Evolutionary conservation across 345 rosid genomes (phyloP), one percentile per base, ranked within the genome.

Genomic region (Clarkia xantiana): DNA sequence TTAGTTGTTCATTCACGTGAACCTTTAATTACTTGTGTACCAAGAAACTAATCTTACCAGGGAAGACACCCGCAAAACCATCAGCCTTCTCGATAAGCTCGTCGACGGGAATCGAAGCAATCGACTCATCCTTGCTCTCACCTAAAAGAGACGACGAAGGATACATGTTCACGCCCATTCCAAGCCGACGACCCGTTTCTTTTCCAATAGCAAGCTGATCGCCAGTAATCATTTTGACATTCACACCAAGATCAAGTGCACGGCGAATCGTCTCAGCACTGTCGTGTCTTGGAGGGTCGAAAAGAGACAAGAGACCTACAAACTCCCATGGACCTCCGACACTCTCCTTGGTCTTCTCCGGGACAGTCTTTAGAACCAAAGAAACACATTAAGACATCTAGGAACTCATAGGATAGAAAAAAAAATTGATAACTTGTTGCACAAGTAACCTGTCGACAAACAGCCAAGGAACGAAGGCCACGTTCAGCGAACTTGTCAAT

Each of bases 271-370:
- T 68, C 51, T 68, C 68, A 6, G 72, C 68, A 10, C 72, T 68
- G 41, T 68, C 72, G 20, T 68, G 72, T 55, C 72, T 68, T 2
- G 72, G 72, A 39, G 79, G 79, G 23, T 74, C 75, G 16, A 74
- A 70, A 34, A 74, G 75, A 54, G 79, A 68, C 61, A 74, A 42
- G 18, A 74, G 67, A 25, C 79, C 79, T 4, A 70, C 70, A 45
- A 74, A 74, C 48, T 70, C 75, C 79, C 75, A 74, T 42, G 66
- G 62, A 44, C 9, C 67, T 13, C 79, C 75, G 13, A 49, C 56
- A 40, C 72, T 61, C 18, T 74, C 79, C 62, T 70, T 74, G 17
- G 42, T 58, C 63, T 70, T 74, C 68, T 70, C 75, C 12, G 70
- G 70, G 25, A 74, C 52, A 51, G 47, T 53, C 65, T 60, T 46